These are phyloP conservation scores for Micractinium sp. DNA, from an alignment of 139 green algal species.

Conservation along the genomic window DNA sequence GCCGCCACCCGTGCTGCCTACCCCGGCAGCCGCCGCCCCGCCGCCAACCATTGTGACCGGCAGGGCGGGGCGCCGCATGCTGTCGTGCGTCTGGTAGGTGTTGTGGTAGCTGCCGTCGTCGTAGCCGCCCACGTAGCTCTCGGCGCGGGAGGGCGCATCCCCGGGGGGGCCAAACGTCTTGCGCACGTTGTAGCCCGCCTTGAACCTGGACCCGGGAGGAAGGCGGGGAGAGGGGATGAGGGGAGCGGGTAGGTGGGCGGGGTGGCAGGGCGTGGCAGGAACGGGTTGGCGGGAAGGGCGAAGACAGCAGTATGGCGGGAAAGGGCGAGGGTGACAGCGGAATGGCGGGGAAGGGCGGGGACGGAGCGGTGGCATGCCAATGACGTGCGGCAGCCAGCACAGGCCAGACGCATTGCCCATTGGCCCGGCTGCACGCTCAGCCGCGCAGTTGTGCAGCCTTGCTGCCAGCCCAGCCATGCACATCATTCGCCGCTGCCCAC, in stretches of 20 bases:
- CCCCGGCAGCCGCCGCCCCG: not conserved
- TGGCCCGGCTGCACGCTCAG: too few relatives aligned
- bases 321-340: too few relatives aligned
- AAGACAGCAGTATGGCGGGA: too few relatives aligned
- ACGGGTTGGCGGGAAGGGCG: too few relatives aligned
- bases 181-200: slow-evolving; percentile 28
- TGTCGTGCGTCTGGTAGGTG: slow-evolving; percentile 17
- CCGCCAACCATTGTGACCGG: not conserved
- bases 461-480: too few relatives aligned
- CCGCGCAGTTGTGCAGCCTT: too few relatives aligned
- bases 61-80: slow-evolving; percentile 17
- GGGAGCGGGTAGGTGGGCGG: not conserved
- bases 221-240: not conserved
- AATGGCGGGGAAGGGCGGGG: too few relatives aligned
- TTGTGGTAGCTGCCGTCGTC: slow-evolving; percentile 14
- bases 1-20: not conserved
- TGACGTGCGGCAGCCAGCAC: too few relatives aligned
- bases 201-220: not conserved
- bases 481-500: too few relatives aligned
- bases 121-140: slow-evolving; percentile 14
- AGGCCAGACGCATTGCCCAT: too few relatives aligned
- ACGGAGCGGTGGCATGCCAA: too few relatives aligned
- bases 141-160: slow-evolving; percentile 18
- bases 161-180: slow-evolving; percentile 25
- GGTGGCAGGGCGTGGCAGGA: too few relatives aligned